These are phyloP conservation scores for Debaryomyces singareniensis DNA, from an alignment of 1,139 yeast genomes.

Conservation along the genomic window DNA sequence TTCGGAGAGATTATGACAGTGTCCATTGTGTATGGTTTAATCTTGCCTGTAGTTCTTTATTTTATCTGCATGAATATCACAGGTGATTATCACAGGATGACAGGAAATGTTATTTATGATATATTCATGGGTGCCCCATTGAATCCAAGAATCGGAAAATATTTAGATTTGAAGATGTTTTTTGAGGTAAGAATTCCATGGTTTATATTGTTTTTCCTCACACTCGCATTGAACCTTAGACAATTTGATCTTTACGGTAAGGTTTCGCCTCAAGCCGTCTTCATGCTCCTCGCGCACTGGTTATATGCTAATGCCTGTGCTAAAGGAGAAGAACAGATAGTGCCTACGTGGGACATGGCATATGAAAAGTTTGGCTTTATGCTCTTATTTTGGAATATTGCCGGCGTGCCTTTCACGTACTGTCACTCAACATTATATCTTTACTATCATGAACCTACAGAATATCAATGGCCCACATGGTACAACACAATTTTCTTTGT, in stretches of 20 bases:
- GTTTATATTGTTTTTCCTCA: conserved; percentile 80
- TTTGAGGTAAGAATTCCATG: conserved; percentile 97
- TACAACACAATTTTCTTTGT: conserved; percentile 55
- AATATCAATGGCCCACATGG: conserved; percentile 62
- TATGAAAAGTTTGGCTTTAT: conserved; percentile 97
- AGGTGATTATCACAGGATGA: conserved; percentile 78
- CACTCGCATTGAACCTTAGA: conserved; percentile 66
- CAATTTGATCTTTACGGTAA: conserved; percentile 80
- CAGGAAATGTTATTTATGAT: conserved; percentile 87
- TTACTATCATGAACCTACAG: conserved; percentile 75
- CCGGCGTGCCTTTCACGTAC: conserved; percentile 97
- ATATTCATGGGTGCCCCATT: conserved; percentile 96
- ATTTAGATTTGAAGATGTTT: conserved; percentile 87
- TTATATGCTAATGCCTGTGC: conserved; percentile 94
- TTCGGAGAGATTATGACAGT: conserved; percentile 92
- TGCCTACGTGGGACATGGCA: conserved; percentile 99
- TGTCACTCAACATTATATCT: conserved; percentile 86
- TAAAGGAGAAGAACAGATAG: conserved; percentile 94
- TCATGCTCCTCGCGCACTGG: conserved; percentile 82
- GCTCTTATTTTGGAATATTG: conserved; percentile 97
- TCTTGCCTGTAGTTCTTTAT: conserved; percentile 58
- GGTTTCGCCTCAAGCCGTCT: conserved; percentile 69
- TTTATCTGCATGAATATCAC: conserved; percentile 58
- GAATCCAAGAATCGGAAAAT: conserved; percentile 88
- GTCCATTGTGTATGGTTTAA: conserved; percentile 74